phyloP scores from a whole-genome alignment of 768 basidiomycete species.

The Dacryopinax spathularia region DNA sequence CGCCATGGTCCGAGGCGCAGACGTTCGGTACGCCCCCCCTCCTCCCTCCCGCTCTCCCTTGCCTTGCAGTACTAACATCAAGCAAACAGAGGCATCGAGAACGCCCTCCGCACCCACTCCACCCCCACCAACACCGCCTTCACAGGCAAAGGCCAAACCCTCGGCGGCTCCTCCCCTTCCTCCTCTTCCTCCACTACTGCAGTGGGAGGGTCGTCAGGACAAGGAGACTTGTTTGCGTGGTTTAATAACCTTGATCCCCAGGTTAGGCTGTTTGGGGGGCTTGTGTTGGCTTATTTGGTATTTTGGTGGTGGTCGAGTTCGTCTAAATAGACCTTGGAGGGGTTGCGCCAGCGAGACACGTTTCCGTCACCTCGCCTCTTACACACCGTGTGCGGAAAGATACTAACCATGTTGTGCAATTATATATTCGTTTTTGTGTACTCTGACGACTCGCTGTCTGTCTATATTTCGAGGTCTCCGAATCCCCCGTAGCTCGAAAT shows the following conservation, averaged over 20 bases:
- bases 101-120: constrained; percentile 38
- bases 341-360: not conserved
- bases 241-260: constrained; percentile 50
- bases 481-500: too few relatives aligned
- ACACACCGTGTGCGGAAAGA: too few relatives aligned
- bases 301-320: constrained; percentile 30
- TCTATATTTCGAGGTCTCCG: too few relatives aligned
- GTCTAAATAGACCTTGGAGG: not conserved
- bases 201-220: constrained; percentile 24
- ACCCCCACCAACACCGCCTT: constrained; percentile 37
- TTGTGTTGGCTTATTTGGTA: constrained; percentile 49
- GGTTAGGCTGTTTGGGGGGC: constrained; percentile 45
- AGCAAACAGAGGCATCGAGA: constrained; percentile 42
- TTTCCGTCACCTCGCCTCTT: too few relatives aligned
- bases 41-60: not conserved
- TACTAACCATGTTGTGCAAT: too few relatives aligned
- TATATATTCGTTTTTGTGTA: too few relatives aligned
- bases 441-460: too few relatives aligned
- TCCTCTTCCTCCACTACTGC: constrained; percentile 25
- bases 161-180: constrained; percentile 34
- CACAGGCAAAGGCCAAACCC: constrained; percentile 56
- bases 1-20: constrained; percentile 58
- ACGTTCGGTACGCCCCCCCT: constrained; percentile 38
- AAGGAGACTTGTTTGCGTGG: not conserved
- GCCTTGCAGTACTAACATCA: not conserved